phyloP scores from a whole-genome alignment of 805 yeast genomes.

The Starmera caribaea region DNA sequence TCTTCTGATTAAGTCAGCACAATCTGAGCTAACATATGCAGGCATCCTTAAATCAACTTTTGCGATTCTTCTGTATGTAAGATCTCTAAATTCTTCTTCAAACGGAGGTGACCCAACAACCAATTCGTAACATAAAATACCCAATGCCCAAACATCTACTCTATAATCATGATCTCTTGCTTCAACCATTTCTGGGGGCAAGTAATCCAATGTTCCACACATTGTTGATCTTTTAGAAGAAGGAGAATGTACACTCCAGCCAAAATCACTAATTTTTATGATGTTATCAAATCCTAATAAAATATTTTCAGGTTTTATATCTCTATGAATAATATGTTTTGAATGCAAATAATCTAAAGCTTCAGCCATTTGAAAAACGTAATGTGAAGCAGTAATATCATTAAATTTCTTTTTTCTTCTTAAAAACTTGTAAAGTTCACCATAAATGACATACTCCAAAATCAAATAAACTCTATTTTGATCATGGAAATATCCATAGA shows the following conservation, averaged over 20 bases:
- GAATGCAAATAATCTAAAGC: slow-evolving; percentile 73
- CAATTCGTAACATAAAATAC: slow-evolving; percentile 77
- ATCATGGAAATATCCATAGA: slow-evolving; percentile 84
- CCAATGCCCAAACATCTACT: slow-evolving; percentile 92
- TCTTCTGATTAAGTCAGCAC: slow-evolving; percentile 59
- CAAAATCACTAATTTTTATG: slow-evolving; percentile 86
- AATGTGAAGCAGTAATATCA: slow-evolving; percentile 66
- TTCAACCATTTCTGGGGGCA: slow-evolving; percentile 94
- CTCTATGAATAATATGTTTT: slow-evolving; percentile 81
- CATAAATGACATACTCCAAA: slow-evolving; percentile 76
- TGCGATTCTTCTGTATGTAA: slow-evolving; percentile 74
- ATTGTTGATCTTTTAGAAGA: slow-evolving; percentile 60
- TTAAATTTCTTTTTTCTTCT: slow-evolving; percentile 60
- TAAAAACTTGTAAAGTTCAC: slow-evolving; percentile 74
- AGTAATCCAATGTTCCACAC: slow-evolving; percentile 91
- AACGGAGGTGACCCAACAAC: slow-evolving; percentile 88
- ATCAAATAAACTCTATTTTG: slow-evolving; percentile 70
- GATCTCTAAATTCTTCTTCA: slow-evolving; percentile 68
- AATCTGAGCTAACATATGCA: slow-evolving; percentile 56
- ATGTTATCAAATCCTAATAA: slow-evolving; percentile 66
- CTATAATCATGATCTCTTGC: slow-evolving; percentile 65
- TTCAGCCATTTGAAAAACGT: slow-evolving; percentile 72
- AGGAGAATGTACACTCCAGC: slow-evolving; percentile 79
- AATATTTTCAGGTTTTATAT: slow-evolving; percentile 90
- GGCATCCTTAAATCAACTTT: slow-evolving; percentile 74